phyloP scores from a whole-genome alignment of 2,329 filamentous ascomycete genomes.

The Fusarium sacchari region DNA sequence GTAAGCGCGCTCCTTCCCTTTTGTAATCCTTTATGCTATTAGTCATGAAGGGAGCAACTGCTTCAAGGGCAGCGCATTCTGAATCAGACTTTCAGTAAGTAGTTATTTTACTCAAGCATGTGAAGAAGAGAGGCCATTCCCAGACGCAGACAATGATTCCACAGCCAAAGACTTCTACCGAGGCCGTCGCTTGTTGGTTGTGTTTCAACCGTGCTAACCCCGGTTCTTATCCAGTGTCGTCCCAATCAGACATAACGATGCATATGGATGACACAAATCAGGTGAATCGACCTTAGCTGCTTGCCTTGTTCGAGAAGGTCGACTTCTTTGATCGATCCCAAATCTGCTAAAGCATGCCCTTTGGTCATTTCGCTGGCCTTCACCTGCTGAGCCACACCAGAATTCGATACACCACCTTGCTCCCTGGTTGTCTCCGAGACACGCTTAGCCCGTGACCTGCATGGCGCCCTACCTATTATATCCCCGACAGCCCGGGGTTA shows the following conservation, averaged over 20 bases:
- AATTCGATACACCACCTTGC: constrained; percentile 36
- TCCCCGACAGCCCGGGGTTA: constrained; percentile 25
- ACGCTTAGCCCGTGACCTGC: constrained; percentile 35
- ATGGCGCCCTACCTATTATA: constrained; percentile 26
- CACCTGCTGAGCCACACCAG: constrained; percentile 38
- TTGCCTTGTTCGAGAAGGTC: constrained; percentile 31
- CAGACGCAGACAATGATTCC: not conserved
- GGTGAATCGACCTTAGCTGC: constrained; percentile 5
- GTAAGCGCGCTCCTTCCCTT: constrained; percentile 1
- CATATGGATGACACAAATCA: constrained; percentile 8
- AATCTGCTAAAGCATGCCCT: constrained; percentile 3
- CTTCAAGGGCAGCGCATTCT: not conserved
- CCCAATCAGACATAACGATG: not conserved
- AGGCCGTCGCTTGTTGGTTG: constrained; percentile 1
- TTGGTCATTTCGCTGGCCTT: not conserved
- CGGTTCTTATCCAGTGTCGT: not conserved
- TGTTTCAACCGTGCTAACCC: constrained; percentile 30
- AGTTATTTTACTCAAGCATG: not conserved
- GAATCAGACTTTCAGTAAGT: not conserved
- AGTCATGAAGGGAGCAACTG: not conserved
- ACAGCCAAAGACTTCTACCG: not conserved
- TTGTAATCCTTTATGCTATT: not conserved
- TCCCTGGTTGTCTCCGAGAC: constrained; percentile 38
- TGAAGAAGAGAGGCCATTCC: constrained; percentile 16
- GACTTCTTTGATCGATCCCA: constrained; percentile 15